Evolutionary conservation across 2,329 filamentous ascomycete genomes (phyloP).

Genomic region (Cladophialophora exuberans): DNA sequence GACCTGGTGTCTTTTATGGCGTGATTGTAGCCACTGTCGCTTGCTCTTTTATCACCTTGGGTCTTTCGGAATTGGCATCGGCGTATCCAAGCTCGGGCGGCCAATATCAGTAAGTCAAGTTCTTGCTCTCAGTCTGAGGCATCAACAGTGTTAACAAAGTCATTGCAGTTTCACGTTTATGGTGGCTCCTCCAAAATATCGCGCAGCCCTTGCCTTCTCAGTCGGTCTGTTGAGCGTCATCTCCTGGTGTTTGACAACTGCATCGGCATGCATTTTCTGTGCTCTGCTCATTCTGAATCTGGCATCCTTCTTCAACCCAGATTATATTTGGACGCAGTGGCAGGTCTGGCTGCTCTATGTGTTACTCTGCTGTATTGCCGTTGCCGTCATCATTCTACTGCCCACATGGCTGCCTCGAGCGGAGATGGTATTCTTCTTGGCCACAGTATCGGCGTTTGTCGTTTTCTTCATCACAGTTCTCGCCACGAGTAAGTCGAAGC

Average conservation of each 20-base stretch:
- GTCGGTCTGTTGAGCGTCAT: slow-evolving; percentile 35
- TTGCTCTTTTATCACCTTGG: slow-evolving; percentile 32
- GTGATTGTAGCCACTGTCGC: slow-evolving; percentile 32
- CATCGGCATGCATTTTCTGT: slow-evolving; percentile 30
- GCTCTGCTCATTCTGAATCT: slow-evolving; percentile 24
- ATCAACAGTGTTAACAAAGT: background rate
- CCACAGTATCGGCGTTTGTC: slow-evolving; percentile 31
- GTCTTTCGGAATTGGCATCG: slow-evolving; percentile 36
- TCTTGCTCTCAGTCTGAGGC: background rate
- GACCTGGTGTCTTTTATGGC: slow-evolving; percentile 34
- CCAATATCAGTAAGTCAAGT: slow-evolving; percentile 35
- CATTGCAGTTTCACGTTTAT: slow-evolving; percentile 34
- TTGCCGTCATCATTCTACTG: slow-evolving; percentile 22
- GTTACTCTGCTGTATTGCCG: slow-evolving; percentile 19
- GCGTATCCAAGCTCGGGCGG: slow-evolving; percentile 36
- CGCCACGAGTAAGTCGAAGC: slow-evolving; percentile 24
- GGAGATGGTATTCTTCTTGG: slow-evolving; percentile 29
- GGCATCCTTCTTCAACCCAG: slow-evolving; percentile 27
- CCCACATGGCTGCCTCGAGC: slow-evolving; percentile 23
- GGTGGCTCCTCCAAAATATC: slow-evolving; percentile 23
- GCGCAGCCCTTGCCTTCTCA: slow-evolving; percentile 30
- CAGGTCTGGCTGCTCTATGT: slow-evolving; percentile 35
- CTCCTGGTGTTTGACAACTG: slow-evolving; percentile 33
- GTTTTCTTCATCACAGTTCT: slow-evolving; percentile 38
- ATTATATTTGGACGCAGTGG: slow-evolving; percentile 32